Percentiles rank a stretch among this genome's conserved stretches.
Conservation (phyloP, 805 yeast genomes). For the Metschnikowia gelsemii region DNA sequence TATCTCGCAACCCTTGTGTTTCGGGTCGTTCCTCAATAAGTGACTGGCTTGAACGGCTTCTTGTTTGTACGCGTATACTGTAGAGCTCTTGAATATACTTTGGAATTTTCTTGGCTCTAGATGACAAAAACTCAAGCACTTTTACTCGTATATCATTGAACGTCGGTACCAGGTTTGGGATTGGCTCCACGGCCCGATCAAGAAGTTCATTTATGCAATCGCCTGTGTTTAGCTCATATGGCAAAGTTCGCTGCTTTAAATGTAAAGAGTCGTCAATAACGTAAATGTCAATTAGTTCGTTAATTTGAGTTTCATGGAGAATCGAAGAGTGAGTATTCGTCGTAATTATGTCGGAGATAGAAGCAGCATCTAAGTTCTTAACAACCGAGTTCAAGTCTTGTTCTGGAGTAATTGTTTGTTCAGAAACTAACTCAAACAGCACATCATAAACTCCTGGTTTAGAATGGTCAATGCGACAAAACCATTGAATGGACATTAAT, state of each 20-base stretch:
- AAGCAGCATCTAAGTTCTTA: conserved; percentile 24
- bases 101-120: conserved; percentile 37
- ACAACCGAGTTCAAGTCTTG: conserved; percentile 1
- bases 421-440: background rate
- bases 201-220: conserved; percentile 11
- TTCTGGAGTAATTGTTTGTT: background rate
- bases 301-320: conserved; percentile 27
- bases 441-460: background rate
- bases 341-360: conserved; percentile 32
- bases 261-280: conserved; percentile 32
- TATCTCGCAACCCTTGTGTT: conserved; percentile 34
- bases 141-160: conserved; percentile 14
- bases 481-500: conserved; percentile 45
- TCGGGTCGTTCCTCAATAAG: conserved; percentile 16
- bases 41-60: conserved; percentile 17
- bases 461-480: conserved; percentile 24
- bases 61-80: conserved; percentile 21
- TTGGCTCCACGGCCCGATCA: background rate
- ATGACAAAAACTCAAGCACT: conserved; percentile 28
- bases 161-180: background rate
- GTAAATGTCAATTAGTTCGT: conserved; percentile 37
- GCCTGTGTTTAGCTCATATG: conserved; percentile 42
- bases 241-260: conserved; percentile 30
- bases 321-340: conserved; percentile 27
- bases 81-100: conserved; percentile 28